These are phyloP conservation scores for Cenchrus fungigraminus DNA, from an alignment of 176 grass and related monocot genomes.

Conservation along the genomic window DNA sequence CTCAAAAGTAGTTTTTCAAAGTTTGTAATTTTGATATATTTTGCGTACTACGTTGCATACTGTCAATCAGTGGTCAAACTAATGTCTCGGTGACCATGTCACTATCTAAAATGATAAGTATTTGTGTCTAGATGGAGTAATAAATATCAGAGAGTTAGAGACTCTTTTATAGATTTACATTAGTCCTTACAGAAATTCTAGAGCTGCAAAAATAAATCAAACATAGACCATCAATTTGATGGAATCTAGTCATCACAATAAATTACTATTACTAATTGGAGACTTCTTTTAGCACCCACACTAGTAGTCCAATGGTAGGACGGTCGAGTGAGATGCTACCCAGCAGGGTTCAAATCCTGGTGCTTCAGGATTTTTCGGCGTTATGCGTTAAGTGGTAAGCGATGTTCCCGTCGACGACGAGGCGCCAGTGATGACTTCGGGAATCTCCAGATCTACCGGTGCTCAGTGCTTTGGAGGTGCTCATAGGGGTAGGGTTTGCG, in stretches of 20 bases:
- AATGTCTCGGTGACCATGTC: not conserved
- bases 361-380: too few relatives aligned
- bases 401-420: too few relatives aligned
- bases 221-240: not conserved
- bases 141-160: not conserved
- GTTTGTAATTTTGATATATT: not conserved
- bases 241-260: not conserved
- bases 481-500: too few relatives aligned
- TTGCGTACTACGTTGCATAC: not conserved
- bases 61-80: not conserved
- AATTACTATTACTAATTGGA: not conserved
- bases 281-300: not conserved
- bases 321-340: too few relatives aligned
- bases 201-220: not conserved
- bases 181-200: not conserved
- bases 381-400: too few relatives aligned
- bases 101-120: not conserved
- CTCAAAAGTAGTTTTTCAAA: not conserved
- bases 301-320: not conserved
- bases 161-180: not conserved
- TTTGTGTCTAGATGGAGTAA: not conserved
- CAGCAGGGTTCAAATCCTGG: too few relatives aligned
- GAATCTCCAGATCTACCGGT: too few relatives aligned
- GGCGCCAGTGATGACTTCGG: too few relatives aligned
- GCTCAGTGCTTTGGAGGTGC: too few relatives aligned